Percentiles rank a stretch among this genome's conserved stretches.
These are phyloP conservation scores for Hypericum androsaemum DNA, from an alignment of 345 rosid genomes.

Conservation along the genomic window DNA sequence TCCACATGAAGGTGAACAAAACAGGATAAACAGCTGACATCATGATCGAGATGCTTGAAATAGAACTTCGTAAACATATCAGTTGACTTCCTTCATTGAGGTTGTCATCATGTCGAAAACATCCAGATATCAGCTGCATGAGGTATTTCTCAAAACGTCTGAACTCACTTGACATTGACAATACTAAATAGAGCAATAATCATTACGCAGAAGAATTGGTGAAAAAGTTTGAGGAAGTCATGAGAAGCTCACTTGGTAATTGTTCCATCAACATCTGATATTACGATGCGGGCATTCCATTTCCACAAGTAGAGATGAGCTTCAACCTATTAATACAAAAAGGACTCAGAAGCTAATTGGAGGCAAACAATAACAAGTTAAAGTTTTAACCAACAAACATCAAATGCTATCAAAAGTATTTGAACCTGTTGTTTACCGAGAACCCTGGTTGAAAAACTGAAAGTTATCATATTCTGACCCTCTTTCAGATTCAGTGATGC, in stretches of 20 bases:
- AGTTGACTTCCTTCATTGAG: no score
- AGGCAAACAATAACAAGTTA: neutral
- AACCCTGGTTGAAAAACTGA: slow-evolving; percentile 82
- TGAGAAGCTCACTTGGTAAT: slow-evolving; percentile 59
- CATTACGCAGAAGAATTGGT: no score
- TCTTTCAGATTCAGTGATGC: slow-evolving; percentile 84
- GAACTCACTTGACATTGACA: no score
- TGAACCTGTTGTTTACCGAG: slow-evolving; percentile 79
- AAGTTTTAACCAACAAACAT: neutral
- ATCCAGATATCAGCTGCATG: no score
- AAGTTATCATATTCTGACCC: slow-evolving; percentile 76
- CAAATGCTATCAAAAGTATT: neutral
- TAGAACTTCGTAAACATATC: no score
- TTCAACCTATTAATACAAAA: slow-evolving; percentile 48
- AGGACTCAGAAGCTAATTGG: slow-evolving; percentile 7
- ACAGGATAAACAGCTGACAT: no score
- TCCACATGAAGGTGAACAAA: no score
- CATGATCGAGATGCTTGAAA: no score
- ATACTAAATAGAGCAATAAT: no score
- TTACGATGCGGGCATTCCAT: slow-evolving; percentile 85
- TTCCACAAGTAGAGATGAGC: slow-evolving; percentile 91
- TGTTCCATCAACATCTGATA: slow-evolving; percentile 95
- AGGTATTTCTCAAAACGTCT: no score
- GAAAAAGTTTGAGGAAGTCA: neutral
- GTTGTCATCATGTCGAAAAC: no score